These are phyloP conservation scores for Penicillium pulvis DNA, from an alignment of 495 filamentous ascomycete genomes.

Conservation along the genomic window DNA sequence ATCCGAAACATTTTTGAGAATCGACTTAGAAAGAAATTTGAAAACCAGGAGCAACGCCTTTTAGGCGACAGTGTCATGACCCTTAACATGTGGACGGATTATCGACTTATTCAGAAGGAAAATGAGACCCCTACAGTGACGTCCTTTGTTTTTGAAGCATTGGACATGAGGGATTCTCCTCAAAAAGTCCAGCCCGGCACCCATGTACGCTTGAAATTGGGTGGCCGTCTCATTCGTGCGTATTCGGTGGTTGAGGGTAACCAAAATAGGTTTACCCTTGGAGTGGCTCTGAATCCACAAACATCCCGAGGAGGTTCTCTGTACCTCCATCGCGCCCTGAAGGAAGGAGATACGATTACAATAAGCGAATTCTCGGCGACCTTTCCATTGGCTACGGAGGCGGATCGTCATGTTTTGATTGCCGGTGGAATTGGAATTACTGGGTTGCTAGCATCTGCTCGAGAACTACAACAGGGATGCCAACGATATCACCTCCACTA, in stretches of 20 bases:
- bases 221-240: conserved; percentile 10
- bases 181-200: background rate
- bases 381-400: background rate
- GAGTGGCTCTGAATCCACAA: conserved; percentile 11
- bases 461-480: background rate
- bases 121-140: background rate
- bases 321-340: conserved; percentile 10
- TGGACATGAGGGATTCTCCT: background rate
- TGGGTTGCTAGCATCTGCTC: conserved; percentile 8
- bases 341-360: conserved; percentile 1
- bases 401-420: conserved; percentile 10
- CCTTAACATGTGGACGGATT: background rate
- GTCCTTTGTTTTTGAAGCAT: background rate
- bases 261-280: conserved; percentile 10
- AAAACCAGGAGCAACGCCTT: background rate
- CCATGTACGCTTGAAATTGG: background rate
- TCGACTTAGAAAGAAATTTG: background rate
- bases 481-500: conserved; percentile 15
- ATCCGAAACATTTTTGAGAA: conserved; percentile 7
- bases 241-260: conserved; percentile 15
- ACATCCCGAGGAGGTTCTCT: conserved; percentile 11
- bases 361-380: conserved; percentile 11
- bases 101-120: background rate
- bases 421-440: conserved; percentile 19
- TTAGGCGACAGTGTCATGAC: background rate